Evolutionary conservation across 495 filamentous ascomycete genomes (phyloP).

Genomic region (Jackrogersella multiformis): DNA sequence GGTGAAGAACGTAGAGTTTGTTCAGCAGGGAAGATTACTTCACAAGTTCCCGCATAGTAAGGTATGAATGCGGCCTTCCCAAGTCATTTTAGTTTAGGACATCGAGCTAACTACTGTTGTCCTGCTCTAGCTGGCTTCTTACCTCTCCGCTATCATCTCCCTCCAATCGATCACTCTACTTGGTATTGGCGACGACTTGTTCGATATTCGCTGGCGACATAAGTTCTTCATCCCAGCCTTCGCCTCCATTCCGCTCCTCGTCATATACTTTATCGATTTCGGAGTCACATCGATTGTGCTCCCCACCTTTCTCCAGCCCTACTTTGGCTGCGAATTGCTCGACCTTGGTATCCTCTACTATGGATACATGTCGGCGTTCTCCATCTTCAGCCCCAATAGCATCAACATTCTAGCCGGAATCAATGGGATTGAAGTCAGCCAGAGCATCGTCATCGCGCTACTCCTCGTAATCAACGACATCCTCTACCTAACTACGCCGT

Average conservation of each 20-base stretch:
- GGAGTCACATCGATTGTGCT: slow-evolving; percentile 95
- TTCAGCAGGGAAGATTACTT: slow-evolving; percentile 80
- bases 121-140: slow-evolving; percentile 81
- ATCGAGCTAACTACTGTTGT: neutral
- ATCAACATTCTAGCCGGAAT: slow-evolving; percentile 99
- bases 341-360: slow-evolving; percentile 94
- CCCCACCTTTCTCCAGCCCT: slow-evolving; percentile 81
- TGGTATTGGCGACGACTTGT: slow-evolving; percentile 93
- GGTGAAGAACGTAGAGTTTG: slow-evolving; percentile 69
- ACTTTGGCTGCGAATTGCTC: slow-evolving; percentile 80
- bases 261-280: slow-evolving; percentile 97
- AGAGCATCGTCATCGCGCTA: slow-evolving; percentile 89
- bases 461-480: slow-evolving; percentile 85
- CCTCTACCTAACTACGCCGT: slow-evolving; percentile 79
- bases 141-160: slow-evolving; percentile 91
- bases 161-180: slow-evolving; percentile 89
- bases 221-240: slow-evolving; percentile 98
- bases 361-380: slow-evolving; percentile 90
- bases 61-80: slow-evolving; percentile 53
- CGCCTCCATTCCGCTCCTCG: slow-evolving; percentile 90
- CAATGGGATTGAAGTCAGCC: slow-evolving; percentile 95
- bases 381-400: slow-evolving; percentile 96
- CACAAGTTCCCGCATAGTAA: slow-evolving; percentile 95
- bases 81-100: slow-evolving; percentile 1
- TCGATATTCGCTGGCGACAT: slow-evolving; percentile 98